Evolutionary conservation across 371 early-diverging fungal species (phyloP).

Genomic region (Mucor indicus): DNA sequence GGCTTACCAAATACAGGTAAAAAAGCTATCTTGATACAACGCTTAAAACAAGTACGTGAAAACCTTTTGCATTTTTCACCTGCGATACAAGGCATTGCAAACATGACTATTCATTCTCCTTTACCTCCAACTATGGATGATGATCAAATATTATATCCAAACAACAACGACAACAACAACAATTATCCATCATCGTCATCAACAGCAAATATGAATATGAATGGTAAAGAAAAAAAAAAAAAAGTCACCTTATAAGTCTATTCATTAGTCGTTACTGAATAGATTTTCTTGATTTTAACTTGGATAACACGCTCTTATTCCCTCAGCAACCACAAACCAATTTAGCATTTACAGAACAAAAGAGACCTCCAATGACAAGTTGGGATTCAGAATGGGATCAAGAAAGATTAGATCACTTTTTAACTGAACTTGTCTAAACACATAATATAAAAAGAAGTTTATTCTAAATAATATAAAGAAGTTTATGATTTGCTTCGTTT

Average conservation of each 20-base stretch:
- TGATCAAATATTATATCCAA: background rate
- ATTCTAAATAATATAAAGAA: no score
- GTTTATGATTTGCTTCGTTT: background rate
- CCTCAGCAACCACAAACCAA: background rate
- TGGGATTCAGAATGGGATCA: conserved; percentile 16
- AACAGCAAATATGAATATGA: conserved; percentile 2
- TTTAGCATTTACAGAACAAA: no score
- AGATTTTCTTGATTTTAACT: conserved; percentile 11
- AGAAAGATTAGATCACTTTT: conserved; percentile 15
- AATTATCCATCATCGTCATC: background rate
- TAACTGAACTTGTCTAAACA: conserved; percentile 8
- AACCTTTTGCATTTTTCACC: conserved; percentile 4
- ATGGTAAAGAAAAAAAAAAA: conserved; percentile 3
- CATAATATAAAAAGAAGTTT: background rate
- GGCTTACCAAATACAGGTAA: conserved; percentile 59
- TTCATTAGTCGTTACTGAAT: background rate
- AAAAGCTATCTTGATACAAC: conserved; percentile 59
- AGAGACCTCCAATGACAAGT: background rate
- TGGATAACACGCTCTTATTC: conserved; percentile 9
- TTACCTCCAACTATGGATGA: conserved; percentile 4
- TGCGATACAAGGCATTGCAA: conserved; percentile 16
- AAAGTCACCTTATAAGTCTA: background rate
- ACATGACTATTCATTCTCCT: conserved; percentile 26
- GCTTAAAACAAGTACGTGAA: conserved; percentile 46
- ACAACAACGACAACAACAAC: background rate